phyloP scores from a whole-genome alignment of 176 grass and related monocot genomes.

The Alopecurus myosuroides region DNA sequence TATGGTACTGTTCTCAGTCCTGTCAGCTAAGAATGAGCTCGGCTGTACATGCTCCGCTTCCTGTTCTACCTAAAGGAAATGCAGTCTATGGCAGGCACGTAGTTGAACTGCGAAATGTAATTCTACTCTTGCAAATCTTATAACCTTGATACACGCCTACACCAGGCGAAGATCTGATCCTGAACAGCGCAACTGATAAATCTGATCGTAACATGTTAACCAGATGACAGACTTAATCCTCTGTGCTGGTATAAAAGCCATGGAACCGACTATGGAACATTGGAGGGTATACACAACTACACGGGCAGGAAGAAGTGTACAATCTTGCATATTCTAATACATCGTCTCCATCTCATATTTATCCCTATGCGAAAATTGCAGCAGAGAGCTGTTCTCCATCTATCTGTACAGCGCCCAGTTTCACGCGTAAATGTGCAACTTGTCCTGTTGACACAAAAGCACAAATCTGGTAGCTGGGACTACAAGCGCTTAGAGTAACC shows the following conservation, averaged over 20 bases:
- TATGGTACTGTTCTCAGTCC: conserved; percentile 12
- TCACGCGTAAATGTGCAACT: background rate
- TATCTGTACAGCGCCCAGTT: background rate
- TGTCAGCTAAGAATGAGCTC: background rate
- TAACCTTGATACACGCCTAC: background rate
- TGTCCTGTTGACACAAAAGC: background rate
- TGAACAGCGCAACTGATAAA: background rate
- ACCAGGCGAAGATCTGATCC: background rate
- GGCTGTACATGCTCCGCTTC: background rate
- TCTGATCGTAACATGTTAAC: background rate
- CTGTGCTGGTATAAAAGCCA: background rate
- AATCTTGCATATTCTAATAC: background rate
- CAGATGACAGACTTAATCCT: background rate
- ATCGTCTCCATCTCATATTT: background rate
- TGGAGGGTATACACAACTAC: background rate
- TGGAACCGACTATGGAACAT: background rate
- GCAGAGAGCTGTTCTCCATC: background rate
- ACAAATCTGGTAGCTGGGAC: background rate
- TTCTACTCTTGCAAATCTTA: background rate
- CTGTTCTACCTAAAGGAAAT: background rate
- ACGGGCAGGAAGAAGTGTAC: background rate
- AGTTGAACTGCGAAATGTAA: no score
- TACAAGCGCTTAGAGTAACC: conserved; percentile 94
- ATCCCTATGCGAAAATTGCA: background rate
- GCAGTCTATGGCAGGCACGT: background rate